These are phyloP conservation scores for Candida michaelii DNA, from an alignment of 805 yeast genomes.

Conservation along the genomic window DNA sequence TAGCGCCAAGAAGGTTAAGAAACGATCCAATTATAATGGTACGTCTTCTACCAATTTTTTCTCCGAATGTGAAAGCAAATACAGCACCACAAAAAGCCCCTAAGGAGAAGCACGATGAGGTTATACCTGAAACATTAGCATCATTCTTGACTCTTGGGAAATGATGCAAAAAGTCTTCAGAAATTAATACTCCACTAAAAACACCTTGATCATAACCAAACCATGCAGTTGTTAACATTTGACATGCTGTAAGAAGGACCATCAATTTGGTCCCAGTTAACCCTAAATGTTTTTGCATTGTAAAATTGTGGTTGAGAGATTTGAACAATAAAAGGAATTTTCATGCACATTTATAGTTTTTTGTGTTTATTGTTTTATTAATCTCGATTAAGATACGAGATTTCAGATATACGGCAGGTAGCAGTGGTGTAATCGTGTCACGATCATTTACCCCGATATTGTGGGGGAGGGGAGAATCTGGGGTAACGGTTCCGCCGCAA, in stretches of 20 bases:
- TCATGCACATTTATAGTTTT: background rate
- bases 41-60: conserved; percentile 41
- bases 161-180: conserved; percentile 14
- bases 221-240: conserved; percentile 15
- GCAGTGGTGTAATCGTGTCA: conserved; percentile 2
- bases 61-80: conserved; percentile 40
- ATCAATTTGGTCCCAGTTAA: conserved; percentile 13
- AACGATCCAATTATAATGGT: conserved; percentile 35
- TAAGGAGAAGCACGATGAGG: conserved; percentile 29
- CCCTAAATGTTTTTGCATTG: conserved; percentile 15
- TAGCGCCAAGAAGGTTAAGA: conserved; percentile 39
- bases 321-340: conserved; percentile 2
- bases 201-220: conserved; percentile 18
- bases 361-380: background rate
- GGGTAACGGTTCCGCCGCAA: background rate
- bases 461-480: conserved; percentile 6
- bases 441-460: conserved; percentile 4
- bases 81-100: conserved; percentile 55
- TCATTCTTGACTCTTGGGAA: conserved; percentile 13
- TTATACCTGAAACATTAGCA: conserved; percentile 14
- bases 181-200: conserved; percentile 14
- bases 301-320: background rate
- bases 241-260: conserved; percentile 12
- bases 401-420: background rate
- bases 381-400: background rate